Evolutionary conservation across 129 eudicot genomes (phyloP).

Genomic region (Artemisia tridentata): DNA sequence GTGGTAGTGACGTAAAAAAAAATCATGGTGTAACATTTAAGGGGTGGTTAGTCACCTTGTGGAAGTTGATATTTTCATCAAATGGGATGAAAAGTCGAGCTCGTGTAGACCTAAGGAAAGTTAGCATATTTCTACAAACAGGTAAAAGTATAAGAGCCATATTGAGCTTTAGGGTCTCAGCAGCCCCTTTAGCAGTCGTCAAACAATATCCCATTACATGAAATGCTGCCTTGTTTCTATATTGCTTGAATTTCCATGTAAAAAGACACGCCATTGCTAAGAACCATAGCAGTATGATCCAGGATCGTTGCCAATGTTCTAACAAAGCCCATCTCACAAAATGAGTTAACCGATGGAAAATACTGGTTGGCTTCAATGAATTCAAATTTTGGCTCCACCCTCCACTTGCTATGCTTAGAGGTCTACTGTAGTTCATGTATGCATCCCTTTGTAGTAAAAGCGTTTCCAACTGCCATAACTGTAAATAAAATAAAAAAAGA

Average conservation of each 20-base stretch:
- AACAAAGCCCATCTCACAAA: slow-evolving; percentile 39
- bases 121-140: slow-evolving; percentile 77
- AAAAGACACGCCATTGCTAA: slow-evolving; percentile 70
- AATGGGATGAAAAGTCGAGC: slow-evolving; percentile 74
- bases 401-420: slow-evolving; percentile 68
- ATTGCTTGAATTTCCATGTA: slow-evolving; percentile 84
- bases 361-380: slow-evolving; percentile 30
- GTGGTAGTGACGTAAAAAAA: not conserved
- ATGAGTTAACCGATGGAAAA: slow-evolving; percentile 38
- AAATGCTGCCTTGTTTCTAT: slow-evolving; percentile 64
- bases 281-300: slow-evolving; percentile 76
- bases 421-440: slow-evolving; percentile 87
- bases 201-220: slow-evolving; percentile 91
- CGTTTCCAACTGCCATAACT: slow-evolving; percentile 99
- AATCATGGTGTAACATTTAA: not conserved
- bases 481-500: slow-evolving; percentile 14
- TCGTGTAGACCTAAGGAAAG: slow-evolving; percentile 77
- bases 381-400: slow-evolving; percentile 82
- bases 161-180: slow-evolving; percentile 92
- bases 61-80: slow-evolving; percentile 90
- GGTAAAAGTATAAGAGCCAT: slow-evolving; percentile 95
- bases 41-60: slow-evolving; percentile 51
- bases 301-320: slow-evolving; percentile 89
- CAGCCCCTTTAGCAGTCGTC: slow-evolving; percentile 94
- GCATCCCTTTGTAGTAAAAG: slow-evolving; percentile 76